These are phyloP conservation scores for Cajanus cajan DNA, from an alignment of 306 rosid genomes.

Conservation along the genomic window DNA sequence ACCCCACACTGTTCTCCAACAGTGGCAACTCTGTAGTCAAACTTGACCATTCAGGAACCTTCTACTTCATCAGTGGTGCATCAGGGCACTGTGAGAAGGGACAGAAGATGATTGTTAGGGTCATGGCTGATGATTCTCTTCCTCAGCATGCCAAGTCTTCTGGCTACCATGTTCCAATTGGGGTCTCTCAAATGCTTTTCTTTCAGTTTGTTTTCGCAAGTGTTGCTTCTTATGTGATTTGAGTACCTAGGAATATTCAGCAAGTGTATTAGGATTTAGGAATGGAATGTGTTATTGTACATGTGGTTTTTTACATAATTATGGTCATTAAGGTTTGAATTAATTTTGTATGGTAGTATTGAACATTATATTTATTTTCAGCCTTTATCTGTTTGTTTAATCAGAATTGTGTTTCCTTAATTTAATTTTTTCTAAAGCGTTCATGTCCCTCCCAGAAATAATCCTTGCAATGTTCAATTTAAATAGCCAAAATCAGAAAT, in stretches of 20 bases:
- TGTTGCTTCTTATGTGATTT: conserved; percentile 13
- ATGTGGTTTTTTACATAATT: not conserved
- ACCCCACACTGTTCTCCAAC: conserved; percentile 71
- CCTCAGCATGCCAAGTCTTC: conserved; percentile 33
- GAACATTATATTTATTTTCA: not conserved
- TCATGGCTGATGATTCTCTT: conserved; percentile 46
- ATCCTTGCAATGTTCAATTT: no score
- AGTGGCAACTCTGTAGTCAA: conserved; percentile 52
- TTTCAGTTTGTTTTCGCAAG: conserved; percentile 29
- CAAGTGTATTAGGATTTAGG: not conserved
- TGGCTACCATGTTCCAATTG: conserved; percentile 9
- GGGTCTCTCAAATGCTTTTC: conserved; percentile 26
- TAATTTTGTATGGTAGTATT: not conserved
- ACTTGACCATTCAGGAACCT: conserved; percentile 53
- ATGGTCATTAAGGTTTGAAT: not conserved
- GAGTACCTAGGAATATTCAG: not conserved
- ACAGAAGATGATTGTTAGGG: conserved; percentile 74
- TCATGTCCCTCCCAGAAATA: no score
- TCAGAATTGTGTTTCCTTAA: not conserved
- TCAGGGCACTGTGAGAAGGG: conserved; percentile 76
- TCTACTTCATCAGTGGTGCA: conserved; percentile 85
- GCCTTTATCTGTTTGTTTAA: no score
- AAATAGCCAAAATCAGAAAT: no score
- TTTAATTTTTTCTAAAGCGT: not conserved
- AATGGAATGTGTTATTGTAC: not conserved